Percentiles rank a stretch among this genome's conserved stretches.
Evolutionary conservation across 139 green algal species (phyloP).

Genomic region (Tetradesmus obliquus): DNA sequence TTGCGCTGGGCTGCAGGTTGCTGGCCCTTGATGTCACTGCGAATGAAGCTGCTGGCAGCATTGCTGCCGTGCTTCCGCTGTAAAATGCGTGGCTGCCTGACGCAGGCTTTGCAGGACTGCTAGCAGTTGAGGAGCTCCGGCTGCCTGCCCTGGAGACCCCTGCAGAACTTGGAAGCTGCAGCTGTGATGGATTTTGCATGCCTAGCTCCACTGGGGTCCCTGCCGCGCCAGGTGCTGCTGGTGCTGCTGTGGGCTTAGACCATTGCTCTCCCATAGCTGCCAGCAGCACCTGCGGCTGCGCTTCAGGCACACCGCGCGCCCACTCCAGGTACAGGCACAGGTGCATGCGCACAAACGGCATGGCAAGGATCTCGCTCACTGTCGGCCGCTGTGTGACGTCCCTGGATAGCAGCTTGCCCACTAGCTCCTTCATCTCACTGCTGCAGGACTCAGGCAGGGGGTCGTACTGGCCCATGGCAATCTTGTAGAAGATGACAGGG

Average conservation of each 20-base stretch:
- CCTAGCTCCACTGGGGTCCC: background rate
- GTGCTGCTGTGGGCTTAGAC: background rate
- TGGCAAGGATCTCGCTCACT: background rate
- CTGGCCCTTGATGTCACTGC: background rate
- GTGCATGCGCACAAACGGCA: constrained; percentile 12
- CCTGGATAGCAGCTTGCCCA: background rate
- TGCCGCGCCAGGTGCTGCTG: background rate
- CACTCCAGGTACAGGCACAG: constrained; percentile 36
- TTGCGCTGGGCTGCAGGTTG: background rate
- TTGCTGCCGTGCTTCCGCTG: background rate
- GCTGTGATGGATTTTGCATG: background rate
- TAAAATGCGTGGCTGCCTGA: background rate
- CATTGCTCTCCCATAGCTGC: background rate
- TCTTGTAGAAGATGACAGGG: constrained; percentile 49
- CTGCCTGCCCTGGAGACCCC: background rate
- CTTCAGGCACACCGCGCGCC: constrained; percentile 29
- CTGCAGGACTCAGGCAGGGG: constrained; percentile 38
- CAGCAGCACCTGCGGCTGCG: constrained; percentile 9
- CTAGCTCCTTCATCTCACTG: constrained; percentile 8
- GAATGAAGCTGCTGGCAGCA: background rate
- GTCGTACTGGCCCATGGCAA: constrained; percentile 26
- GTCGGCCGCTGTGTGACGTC: background rate
- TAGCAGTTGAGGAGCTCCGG: background rate
- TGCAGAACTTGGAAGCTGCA: background rate
- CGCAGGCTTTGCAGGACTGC: background rate